Percentiles rank a stretch among this genome's conserved stretches.
These are phyloP conservation scores for Candolleomyces efflorescens DNA, from an alignment of 768 basidiomycete genomes.

Conservation along the genomic window DNA sequence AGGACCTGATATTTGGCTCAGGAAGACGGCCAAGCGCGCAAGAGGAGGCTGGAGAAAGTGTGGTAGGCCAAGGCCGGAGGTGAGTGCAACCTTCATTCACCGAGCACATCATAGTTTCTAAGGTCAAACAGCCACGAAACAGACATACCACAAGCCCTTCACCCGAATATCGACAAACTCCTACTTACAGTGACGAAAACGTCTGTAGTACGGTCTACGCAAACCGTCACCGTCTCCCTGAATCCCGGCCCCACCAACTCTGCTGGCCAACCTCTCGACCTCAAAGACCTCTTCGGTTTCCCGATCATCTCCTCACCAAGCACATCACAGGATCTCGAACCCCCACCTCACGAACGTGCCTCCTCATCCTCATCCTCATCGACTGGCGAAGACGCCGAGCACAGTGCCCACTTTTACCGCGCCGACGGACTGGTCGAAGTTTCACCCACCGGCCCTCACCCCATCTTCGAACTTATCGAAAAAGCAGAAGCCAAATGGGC, in stretches of 20 bases:
- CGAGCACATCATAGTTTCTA: too few relatives aligned
- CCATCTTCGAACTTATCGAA: constrained; percentile 72
- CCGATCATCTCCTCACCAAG: background rate
- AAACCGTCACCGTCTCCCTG: constrained; percentile 3
- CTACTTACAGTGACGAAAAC: background rate
- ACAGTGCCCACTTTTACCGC: constrained; percentile 26
- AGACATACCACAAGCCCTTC: background rate
- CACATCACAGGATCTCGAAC: background rate
- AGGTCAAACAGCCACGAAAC: background rate
- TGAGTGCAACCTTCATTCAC: background rate
- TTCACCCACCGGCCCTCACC: constrained; percentile 49
- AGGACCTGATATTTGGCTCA: background rate
- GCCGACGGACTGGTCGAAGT: constrained; percentile 38
- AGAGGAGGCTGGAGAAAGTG: background rate
- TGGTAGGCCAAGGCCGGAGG: background rate
- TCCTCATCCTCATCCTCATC: background rate
- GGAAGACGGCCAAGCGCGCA: background rate
- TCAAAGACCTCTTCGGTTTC: constrained; percentile 4
- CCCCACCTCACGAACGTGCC: background rate
- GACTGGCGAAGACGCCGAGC: constrained; percentile 12
- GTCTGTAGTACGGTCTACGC: background rate
- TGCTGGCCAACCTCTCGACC: too few relatives aligned
- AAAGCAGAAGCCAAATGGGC: constrained; percentile 69
- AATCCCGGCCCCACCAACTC: background rate
- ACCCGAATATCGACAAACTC: background rate